phyloP scores from a whole-genome alignment of 768 basidiomycete genomes.

The Hygrocybe coccinea region DNA sequence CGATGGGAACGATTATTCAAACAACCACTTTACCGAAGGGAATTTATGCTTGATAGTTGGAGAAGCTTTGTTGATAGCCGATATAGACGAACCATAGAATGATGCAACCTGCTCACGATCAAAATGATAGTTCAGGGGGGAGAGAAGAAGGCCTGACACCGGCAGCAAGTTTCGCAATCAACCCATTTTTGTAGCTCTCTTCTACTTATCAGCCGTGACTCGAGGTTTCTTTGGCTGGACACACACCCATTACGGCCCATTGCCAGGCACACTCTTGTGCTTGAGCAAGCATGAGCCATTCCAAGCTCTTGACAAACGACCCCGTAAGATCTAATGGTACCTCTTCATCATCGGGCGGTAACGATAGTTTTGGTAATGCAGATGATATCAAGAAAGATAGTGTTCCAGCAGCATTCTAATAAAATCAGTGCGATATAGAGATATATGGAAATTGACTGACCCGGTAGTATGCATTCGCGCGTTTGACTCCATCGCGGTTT shows the following conservation, averaged over 20 bases:
- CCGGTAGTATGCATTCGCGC: conserved; percentile 67
- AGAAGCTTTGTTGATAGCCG: conserved; percentile 40
- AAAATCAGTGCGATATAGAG: not conserved
- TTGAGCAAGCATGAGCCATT: conserved; percentile 82
- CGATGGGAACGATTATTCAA: not conserved
- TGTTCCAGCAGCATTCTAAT: conserved; percentile 64
- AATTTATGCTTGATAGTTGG: conserved; percentile 44
- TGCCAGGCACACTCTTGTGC: conserved; percentile 98
- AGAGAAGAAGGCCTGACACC: conserved; percentile 40
- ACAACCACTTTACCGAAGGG: conserved; percentile 44
- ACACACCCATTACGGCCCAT: conserved; percentile 73
- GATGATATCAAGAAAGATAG: conserved; percentile 56
- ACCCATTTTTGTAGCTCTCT: conserved; percentile 73
- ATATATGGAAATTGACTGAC: conserved; percentile 31
- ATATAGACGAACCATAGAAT: conserved; percentile 53
- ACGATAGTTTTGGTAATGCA: conserved; percentile 48
- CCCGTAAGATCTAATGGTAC: conserved; percentile 61
- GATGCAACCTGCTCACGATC: conserved; percentile 45
- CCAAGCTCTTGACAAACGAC: conserved; percentile 56
- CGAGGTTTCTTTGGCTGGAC: not conserved
- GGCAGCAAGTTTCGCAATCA: conserved; percentile 78
- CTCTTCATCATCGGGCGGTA: conserved; percentile 48
- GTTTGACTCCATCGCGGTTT: conserved; percentile 75
- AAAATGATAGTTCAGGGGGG: not conserved
- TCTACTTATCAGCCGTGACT: not conserved